Evolutionary conservation across 306 rosid genomes (phyloP).

Genomic region (Cyamopsis tetragonoloba): DNA sequence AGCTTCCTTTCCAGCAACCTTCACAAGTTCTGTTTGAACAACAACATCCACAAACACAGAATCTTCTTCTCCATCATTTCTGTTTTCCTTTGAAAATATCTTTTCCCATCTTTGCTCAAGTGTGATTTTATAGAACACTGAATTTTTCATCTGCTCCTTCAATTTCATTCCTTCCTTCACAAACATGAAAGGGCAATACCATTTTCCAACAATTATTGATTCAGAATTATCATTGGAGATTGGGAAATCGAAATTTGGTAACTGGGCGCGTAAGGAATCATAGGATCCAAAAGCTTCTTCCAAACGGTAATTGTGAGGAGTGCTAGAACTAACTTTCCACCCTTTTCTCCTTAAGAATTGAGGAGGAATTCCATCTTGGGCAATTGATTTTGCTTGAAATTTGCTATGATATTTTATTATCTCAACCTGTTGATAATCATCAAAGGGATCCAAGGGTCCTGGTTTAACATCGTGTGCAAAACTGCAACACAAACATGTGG

Average conservation of each 20-base stretch:
- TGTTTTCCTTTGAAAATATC: conserved; percentile 24
- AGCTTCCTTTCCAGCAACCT: conserved; percentile 28
- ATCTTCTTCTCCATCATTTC: background rate
- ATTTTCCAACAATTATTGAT: conserved; percentile 38
- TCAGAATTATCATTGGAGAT: background rate
- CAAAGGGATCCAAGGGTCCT: conserved; percentile 24
- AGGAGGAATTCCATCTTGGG: conserved; percentile 44
- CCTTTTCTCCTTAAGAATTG: conserved; percentile 20
- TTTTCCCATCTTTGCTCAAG: conserved; percentile 48
- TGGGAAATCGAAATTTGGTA: conserved; percentile 36
- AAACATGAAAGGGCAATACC: conserved; percentile 55
- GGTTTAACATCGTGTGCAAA: conserved; percentile 15
- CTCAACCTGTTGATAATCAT: conserved; percentile 36
- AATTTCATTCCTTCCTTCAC: conserved; percentile 32
- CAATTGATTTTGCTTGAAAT: conserved; percentile 34
- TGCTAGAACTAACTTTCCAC: conserved; percentile 21
- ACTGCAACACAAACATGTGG: conserved; percentile 15
- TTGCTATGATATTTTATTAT: conserved; percentile 4
- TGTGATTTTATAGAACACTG: conserved; percentile 41
- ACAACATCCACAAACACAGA: conserved; percentile 34
- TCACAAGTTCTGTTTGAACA: conserved; percentile 26
- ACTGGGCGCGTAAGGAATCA: conserved; percentile 16
- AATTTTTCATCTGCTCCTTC: conserved; percentile 31
- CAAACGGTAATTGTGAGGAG: conserved; percentile 28
- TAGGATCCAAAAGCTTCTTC: conserved; percentile 47